Conservation (phyloP, 202 grass and related monocot genomes). For the Brachypodium distachyon region DNA sequence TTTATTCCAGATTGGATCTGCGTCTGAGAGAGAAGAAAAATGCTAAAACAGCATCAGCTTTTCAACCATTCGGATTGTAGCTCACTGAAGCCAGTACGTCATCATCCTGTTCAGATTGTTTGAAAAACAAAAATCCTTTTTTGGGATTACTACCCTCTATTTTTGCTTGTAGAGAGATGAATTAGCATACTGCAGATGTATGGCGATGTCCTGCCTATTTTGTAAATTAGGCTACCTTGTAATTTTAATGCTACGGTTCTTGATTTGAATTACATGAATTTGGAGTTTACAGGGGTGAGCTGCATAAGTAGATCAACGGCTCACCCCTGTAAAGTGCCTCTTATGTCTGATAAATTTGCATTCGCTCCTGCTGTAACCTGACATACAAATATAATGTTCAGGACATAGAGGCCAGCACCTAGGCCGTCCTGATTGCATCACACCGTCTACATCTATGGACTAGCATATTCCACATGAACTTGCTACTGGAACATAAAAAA, state of each 20-base stretch:
- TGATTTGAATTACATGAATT: not conserved
- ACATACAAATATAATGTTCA: conserved; percentile 5
- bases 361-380: not conserved
- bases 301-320: not conserved
- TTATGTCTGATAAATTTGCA: not conserved
- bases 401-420: not conserved
- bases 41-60: conserved; percentile 3
- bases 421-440: conserved; percentile 4
- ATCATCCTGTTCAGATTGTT: too few relatives aligned
- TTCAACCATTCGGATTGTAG: conserved; percentile 6
- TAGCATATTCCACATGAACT: not conserved
- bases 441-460: not conserved
- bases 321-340: conserved; percentile 8
- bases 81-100: conserved; percentile 15
- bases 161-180: conserved; percentile 32
- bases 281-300: not conserved
- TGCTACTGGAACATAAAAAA: not conserved
- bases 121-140: too few relatives aligned
- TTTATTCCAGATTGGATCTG: conserved; percentile 21
- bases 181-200: conserved; percentile 24
- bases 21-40: conserved; percentile 5
- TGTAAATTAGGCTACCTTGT: conserved; percentile 41
- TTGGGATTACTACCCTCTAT: not conserved
- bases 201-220: conserved; percentile 20
- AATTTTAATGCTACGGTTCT: not conserved